Evolutionary conservation across 352 stramenopile species (phyloP).

Genomic region (Phytophthora rubi): DNA sequence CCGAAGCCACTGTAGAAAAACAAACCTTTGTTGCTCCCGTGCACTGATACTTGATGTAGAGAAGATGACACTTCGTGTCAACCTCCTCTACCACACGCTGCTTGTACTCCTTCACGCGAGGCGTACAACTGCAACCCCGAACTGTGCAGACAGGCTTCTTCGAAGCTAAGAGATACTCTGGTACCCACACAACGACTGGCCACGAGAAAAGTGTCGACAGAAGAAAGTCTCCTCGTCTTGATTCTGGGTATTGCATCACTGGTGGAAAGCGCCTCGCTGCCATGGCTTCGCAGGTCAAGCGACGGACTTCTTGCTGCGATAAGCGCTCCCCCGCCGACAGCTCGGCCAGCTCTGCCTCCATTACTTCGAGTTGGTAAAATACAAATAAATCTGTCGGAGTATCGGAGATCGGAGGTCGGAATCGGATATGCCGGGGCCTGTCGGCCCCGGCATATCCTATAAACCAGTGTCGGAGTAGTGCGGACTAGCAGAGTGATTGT

Average conservation of each 20-base stretch:
- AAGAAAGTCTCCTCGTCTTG: not conserved
- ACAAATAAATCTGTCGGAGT: not conserved
- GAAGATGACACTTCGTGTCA: conserved; percentile 9
- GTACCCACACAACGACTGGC: not conserved
- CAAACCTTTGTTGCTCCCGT: not conserved
- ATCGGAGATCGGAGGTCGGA: not conserved
- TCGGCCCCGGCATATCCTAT: not conserved
- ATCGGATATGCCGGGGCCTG: not conserved
- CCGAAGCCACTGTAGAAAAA: not conserved
- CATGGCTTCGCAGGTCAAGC: not conserved
- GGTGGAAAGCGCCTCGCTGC: not conserved
- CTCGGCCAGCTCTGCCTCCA: too few relatives aligned
- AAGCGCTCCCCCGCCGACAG: not conserved
- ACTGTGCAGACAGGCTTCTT: not conserved
- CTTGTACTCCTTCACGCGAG: conserved; percentile 7
- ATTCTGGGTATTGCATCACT: not conserved
- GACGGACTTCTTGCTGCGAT: not conserved
- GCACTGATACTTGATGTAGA: conserved; percentile 17
- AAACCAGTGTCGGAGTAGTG: not conserved
- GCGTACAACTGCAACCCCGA: not conserved
- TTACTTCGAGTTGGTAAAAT: not conserved
- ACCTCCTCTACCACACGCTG: conserved; percentile 6
- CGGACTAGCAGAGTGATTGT: conserved; percentile 17
- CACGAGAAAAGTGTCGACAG: not conserved
- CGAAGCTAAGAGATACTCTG: not conserved